These are phyloP conservation scores for Kodamaea laetipori DNA, from an alignment of 805 yeast genomes.

Conservation along the genomic window DNA sequence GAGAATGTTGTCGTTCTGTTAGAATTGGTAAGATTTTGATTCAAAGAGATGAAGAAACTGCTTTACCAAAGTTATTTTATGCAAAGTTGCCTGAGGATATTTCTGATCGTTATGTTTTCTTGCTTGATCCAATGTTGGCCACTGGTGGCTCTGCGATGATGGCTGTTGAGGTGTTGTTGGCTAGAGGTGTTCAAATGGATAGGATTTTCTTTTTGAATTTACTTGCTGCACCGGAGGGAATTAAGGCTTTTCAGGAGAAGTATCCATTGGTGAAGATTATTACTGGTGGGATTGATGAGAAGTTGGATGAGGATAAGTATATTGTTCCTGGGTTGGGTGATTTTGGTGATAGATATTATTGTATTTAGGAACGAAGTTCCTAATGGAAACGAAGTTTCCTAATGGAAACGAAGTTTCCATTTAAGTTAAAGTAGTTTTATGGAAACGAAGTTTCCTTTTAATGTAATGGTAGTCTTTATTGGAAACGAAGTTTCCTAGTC, in stretches of 20 bases:
- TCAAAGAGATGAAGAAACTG: slow-evolving; percentile 98
- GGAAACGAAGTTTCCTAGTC: too few species aligned
- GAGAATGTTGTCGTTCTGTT: slow-evolving; percentile 96
- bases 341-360: slow-evolving; percentile 96
- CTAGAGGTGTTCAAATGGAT: slow-evolving; percentile 85
- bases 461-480: too few species aligned
- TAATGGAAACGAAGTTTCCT: too few species aligned
- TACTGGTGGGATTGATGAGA: slow-evolving; percentile 91
- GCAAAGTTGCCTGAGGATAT: slow-evolving; percentile 95
- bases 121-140: slow-evolving; percentile 96
- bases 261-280: slow-evolving; percentile 86
- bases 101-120: slow-evolving; percentile 80
- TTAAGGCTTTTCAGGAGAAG: slow-evolving; percentile 69
- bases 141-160: slow-evolving; percentile 98
- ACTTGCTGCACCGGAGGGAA: slow-evolving; percentile 94
- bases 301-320: slow-evolving; percentile 80
- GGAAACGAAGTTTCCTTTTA: too few species aligned
- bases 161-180: slow-evolving; percentile 90
- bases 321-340: slow-evolving; percentile 96
- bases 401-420: too few species aligned
- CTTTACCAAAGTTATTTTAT: slow-evolving; percentile 85
- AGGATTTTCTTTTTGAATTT: slow-evolving; percentile 88
- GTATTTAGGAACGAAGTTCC: slow-evolving; percentile 50
- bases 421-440: too few species aligned
- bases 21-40: slow-evolving; percentile 95